Conservation (phyloP, 768 basidiomycete species). For the Termitomyces bulborhizus region DNA sequence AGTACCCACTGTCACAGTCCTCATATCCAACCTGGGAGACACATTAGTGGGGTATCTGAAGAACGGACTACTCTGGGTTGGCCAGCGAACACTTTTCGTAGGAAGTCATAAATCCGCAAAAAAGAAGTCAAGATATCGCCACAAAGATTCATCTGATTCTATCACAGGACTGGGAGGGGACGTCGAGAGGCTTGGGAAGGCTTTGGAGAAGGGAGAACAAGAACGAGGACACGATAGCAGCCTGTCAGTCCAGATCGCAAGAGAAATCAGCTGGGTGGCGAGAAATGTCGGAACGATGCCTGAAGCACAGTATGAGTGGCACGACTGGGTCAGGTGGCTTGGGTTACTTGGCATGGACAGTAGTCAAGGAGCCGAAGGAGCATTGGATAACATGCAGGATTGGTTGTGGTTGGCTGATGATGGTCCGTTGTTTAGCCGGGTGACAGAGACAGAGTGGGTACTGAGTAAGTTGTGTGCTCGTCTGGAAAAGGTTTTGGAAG, state of each 20-base stretch:
- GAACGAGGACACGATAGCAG: constrained; percentile 18
- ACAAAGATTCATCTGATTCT: not conserved
- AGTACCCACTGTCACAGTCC: constrained; percentile 19
- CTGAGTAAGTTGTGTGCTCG: constrained; percentile 25
- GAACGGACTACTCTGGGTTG: constrained; percentile 24
- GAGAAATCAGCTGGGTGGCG: constrained; percentile 19
- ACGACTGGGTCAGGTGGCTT: constrained; percentile 30
- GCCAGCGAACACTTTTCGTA: constrained; percentile 20
- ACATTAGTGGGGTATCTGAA: constrained; percentile 35
- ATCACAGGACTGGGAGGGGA: constrained; percentile 13
- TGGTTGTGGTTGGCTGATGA: constrained; percentile 35
- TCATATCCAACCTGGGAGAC: constrained; percentile 40
- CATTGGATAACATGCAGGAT: not conserved
- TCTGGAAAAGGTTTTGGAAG: constrained; percentile 26
- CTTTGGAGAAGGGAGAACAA: constrained; percentile 30
- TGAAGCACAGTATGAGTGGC: constrained; percentile 26
- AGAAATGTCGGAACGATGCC: constrained; percentile 22
- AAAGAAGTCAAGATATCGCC: not conserved
- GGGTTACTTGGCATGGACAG: constrained; percentile 19
- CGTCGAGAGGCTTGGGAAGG: constrained; percentile 21
- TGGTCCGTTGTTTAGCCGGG: constrained; percentile 30
- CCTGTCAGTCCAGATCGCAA: constrained; percentile 22
- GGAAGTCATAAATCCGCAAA: constrained; percentile 11
- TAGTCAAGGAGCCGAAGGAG: constrained; percentile 9
- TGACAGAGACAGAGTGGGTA: constrained; percentile 33